phyloP scores from a whole-genome alignment of 2,329 filamentous ascomycete species.

The Paramyrothecium sp. region DNA sequence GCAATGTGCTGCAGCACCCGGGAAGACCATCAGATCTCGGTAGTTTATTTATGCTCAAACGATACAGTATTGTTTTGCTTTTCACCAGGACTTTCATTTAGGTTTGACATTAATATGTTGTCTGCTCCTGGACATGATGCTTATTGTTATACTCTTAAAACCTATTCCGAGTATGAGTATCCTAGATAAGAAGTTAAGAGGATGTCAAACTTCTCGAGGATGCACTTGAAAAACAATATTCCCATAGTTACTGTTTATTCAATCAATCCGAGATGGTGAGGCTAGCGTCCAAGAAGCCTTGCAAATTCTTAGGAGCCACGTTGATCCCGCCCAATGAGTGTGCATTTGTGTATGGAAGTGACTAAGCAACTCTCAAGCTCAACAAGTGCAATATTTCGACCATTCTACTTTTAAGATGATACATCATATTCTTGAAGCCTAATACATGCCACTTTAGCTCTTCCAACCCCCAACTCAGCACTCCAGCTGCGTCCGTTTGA shows the following conservation, averaged over 20 bases:
- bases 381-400: not conserved
- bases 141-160: not conserved
- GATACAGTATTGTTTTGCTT: not conserved
- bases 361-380: not conserved
- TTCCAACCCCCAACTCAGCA: not conserved
- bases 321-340: not conserved
- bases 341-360: not conserved
- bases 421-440: too few relatives aligned
- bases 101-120: not conserved
- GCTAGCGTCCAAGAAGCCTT: not conserved
- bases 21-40: not conserved
- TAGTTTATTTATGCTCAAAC: not conserved
- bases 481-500: not conserved
- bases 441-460: not conserved
- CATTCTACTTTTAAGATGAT: too few relatives aligned
- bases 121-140: not conserved
- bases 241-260: not conserved
- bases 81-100: not conserved
- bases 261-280: not conserved
- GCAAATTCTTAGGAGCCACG: not conserved
- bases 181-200: not conserved
- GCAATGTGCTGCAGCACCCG: not conserved
- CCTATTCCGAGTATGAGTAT: not conserved
- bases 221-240: not conserved
- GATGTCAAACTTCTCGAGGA: not conserved